phyloP scores from a whole-genome alignment of 805 yeast genomes.

The Candida easanensis region DNA sequence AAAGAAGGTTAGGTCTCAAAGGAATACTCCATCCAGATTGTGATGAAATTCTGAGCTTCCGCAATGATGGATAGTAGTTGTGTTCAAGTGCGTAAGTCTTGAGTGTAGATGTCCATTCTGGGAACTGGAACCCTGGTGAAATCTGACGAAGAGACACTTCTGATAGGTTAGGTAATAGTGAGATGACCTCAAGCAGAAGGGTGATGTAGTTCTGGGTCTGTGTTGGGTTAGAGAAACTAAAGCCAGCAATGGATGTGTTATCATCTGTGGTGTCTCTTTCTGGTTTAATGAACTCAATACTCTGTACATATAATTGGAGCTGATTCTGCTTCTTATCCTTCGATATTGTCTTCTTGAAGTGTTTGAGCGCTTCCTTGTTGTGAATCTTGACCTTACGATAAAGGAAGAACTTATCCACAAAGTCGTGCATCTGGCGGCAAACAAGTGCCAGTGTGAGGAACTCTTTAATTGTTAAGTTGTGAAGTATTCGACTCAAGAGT shows the following conservation, averaged over 20 bases:
- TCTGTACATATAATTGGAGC: conserved; percentile 23
- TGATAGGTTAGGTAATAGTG: conserved; percentile 44
- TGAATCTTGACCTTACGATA: conserved; percentile 34
- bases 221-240: conserved; percentile 22
- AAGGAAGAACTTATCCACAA: conserved; percentile 37
- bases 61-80: conserved; percentile 27
- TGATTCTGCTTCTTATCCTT: conserved; percentile 29
- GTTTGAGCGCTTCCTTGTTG: conserved; percentile 15
- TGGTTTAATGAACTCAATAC: conserved; percentile 20
- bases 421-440: conserved; percentile 35
- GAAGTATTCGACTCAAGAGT: conserved; percentile 35
- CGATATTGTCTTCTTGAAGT: conserved; percentile 36
- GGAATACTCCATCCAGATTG: conserved; percentile 54
- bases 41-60: conserved; percentile 37
- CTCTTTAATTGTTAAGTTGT: conserved; percentile 23
- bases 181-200: conserved; percentile 39
- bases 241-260: conserved; percentile 23
- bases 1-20: conserved; percentile 43
- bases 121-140: conserved; percentile 48
- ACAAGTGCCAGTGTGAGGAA: conserved; percentile 31
- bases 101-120: conserved; percentile 27
- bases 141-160: conserved; percentile 42
- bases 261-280: conserved; percentile 14
- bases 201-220: conserved; percentile 29
- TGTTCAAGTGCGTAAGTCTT: conserved; percentile 27